Base-by-base conservation (phyloP, 129 eudicot species). In the Tagetes erecta region DNA sequence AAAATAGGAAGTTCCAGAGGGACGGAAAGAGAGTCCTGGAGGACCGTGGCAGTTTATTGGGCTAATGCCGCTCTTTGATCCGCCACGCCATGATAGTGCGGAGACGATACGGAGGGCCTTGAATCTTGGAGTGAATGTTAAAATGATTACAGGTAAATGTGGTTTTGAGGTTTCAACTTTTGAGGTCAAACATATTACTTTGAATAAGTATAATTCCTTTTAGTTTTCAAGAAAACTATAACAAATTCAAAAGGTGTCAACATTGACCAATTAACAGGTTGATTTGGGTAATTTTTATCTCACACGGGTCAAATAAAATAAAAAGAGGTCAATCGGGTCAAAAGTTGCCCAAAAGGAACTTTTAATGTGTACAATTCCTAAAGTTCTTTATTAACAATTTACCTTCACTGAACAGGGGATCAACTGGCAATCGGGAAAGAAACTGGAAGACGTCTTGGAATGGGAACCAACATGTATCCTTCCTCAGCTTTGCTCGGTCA, bases 381-480 rank as follows among this genome's bases (percentile, higher is more conserved):
- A 14, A 41, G 30, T 0, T 55, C 7, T 20, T 55, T 55, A 55
- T 20, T 14, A 45, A 65, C 12, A 12, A 4, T 40, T 41, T 2
- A 47, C 30, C 40, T 10, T 7, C 42, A 10, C n/a, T 12, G 0
- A 59, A 66, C 82, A 94, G 99, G 99, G 75, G 99, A 95, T 86
- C 99, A 95, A 64, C 87, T 95, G 68, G 99, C 99, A 7, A 95
- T 95, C 3, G 97, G 96, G 45, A 95, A 95, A 74, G 99, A 95
- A 88, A 95, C 99, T 3, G 99, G 97, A 5, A 86, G 99, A 35
- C 92, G 99, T 27, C 87, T 91, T 75, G 99, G 99, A 83, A 95
- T 95, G 99, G 99, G 97, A 68, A 95, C 96, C 46, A 95, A 95
- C 84, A 95, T 95, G 97, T 95, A 95, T 78, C 99, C 99, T 60